phyloP scores from a whole-genome alignment of 163 green algal species.

The Smithsoniella earleae region DNA sequence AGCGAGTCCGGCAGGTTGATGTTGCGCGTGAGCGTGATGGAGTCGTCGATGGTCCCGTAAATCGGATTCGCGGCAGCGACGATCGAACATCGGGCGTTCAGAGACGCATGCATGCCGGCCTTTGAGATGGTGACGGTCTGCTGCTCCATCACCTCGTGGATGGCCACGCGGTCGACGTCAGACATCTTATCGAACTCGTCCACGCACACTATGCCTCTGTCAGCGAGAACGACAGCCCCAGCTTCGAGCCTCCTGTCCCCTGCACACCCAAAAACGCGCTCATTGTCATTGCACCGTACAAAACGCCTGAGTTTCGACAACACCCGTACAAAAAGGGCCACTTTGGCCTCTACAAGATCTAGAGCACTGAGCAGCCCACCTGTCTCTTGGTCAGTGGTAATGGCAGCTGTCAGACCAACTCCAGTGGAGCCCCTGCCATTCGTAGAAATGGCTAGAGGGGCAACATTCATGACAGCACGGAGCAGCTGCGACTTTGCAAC shows the following conservation, averaged over 20 bases:
- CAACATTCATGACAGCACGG: conserved; percentile 86
- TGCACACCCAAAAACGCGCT: conserved; percentile 34
- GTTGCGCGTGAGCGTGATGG: conserved; percentile 80
- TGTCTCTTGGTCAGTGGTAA: conserved; percentile 86
- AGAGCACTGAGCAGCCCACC: conserved; percentile 42
- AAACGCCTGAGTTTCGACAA: no score
- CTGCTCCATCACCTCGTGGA: conserved; percentile 98
- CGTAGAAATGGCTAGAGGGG: conserved; percentile 80
- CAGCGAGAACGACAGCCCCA: conserved; percentile 95
- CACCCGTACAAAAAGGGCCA: conserved; percentile 3
- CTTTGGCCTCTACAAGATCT: not conserved
- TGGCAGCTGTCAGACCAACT: conserved; percentile 93
- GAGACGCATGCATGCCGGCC: conserved; percentile 86
- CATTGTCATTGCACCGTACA: no score
- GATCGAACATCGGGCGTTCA: conserved; percentile 95
- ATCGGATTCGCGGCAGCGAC: conserved; percentile 95
- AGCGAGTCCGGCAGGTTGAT: conserved; percentile 95
- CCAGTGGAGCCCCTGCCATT: conserved; percentile 90
- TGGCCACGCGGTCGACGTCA: conserved; percentile 90
- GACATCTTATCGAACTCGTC: conserved; percentile 99
- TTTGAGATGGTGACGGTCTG: conserved; percentile 98
- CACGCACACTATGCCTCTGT: conserved; percentile 97
- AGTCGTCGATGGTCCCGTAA: conserved; percentile 87
- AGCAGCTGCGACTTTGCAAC: conserved; percentile 85
- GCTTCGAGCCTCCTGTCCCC: conserved; percentile 92